These are phyloP conservation scores for Logfia minima DNA, from an alignment of 129 eudicot genomes.

Conservation along the genomic window DNA sequence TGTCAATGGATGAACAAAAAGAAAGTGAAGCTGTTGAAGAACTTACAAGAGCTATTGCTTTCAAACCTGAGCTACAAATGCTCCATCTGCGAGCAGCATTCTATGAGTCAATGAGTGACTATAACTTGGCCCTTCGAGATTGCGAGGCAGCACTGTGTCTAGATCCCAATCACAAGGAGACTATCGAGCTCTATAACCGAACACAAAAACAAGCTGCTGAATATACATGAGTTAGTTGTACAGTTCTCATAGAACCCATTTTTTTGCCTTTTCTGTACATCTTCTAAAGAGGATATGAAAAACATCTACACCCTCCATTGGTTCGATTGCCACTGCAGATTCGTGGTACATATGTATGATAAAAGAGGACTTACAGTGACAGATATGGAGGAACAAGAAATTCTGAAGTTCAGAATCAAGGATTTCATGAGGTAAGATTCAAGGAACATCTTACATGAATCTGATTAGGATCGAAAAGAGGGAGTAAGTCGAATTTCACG, in stretches of 20 bases:
- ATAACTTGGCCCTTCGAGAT: constrained; percentile 54
- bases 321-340: not conserved
- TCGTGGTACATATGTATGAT: not conserved
- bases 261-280: constrained; percentile 1
- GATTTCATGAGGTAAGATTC: constrained; percentile 4
- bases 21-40: constrained; percentile 79
- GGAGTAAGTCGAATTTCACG: constrained; percentile 16
- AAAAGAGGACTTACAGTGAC: constrained; percentile 4
- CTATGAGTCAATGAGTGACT: constrained; percentile 74
- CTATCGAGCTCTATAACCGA: constrained; percentile 63
- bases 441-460: not conserved
- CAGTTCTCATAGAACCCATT: constrained; percentile 1
- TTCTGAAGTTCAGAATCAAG: constrained; percentile 10
- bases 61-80: constrained; percentile 85
- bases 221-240: constrained; percentile 35
- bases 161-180: constrained; percentile 78
- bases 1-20: constrained; percentile 86
- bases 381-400: constrained; percentile 7
- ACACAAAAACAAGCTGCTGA: constrained; percentile 40
- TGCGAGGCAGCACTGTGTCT: constrained; percentile 86
- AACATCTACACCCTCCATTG: not conserved
- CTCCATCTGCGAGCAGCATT: constrained; percentile 90
- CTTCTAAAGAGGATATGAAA: constrained; percentile 14
- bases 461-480: constrained; percentile 6
- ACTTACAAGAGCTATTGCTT: constrained; percentile 76